Evolutionary conservation across 306 rosid species (phyloP).

Genomic region (Malus sylvestris): DNA sequence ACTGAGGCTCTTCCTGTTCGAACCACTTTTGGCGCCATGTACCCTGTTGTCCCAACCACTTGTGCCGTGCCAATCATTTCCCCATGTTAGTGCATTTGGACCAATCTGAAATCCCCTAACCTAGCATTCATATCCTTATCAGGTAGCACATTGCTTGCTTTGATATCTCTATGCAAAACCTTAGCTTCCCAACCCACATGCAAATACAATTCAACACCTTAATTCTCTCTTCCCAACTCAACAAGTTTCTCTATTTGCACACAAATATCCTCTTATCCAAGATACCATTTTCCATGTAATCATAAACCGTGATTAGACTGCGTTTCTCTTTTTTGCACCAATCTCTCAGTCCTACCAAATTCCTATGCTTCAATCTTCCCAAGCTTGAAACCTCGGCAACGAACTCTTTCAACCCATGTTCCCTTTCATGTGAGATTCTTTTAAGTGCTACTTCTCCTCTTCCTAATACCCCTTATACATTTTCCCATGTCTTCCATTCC

Average conservation of each 20-base stretch:
- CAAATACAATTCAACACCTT: conserved; percentile 43
- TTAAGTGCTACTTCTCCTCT: conserved; percentile 52
- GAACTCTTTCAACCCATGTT: conserved; percentile 55
- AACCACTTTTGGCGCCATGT: conserved; percentile 59
- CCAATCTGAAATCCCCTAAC: conserved; percentile 59
- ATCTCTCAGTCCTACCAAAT: conserved; percentile 55
- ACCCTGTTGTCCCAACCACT: conserved; percentile 59
- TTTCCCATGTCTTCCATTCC: conserved; percentile 44
- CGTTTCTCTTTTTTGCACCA: conserved; percentile 63
- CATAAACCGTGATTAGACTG: conserved; percentile 51
- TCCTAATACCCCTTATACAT: conserved; percentile 50
- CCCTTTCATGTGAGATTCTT: conserved; percentile 37
- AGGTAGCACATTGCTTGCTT: conserved; percentile 57
- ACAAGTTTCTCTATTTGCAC: conserved; percentile 25
- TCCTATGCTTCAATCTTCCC: conserved; percentile 62
- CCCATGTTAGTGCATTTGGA: conserved; percentile 43
- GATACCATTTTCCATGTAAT: conserved; percentile 63
- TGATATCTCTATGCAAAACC: conserved; percentile 65
- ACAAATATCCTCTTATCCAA: conserved; percentile 55
- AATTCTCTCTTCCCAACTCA: conserved; percentile 51
- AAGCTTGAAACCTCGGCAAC: conserved; percentile 62
- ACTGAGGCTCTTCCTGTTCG: conserved; percentile 35
- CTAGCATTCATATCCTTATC: conserved; percentile 63
- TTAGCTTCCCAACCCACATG: conserved; percentile 70
- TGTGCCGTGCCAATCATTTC: conserved; percentile 34